Base-by-base conservation (phyloP, 306 rosid genomes). In the Vigna angularis region DNA sequence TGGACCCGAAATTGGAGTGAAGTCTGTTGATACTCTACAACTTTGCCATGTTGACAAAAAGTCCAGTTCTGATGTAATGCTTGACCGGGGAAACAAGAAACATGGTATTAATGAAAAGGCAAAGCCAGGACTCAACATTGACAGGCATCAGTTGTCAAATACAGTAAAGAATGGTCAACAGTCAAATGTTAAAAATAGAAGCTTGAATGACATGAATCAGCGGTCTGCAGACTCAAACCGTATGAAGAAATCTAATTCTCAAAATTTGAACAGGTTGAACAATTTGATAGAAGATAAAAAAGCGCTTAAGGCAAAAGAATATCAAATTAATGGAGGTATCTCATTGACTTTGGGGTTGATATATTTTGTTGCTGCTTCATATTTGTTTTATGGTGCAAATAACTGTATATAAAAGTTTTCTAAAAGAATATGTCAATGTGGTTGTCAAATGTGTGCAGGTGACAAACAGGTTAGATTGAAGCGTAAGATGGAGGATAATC, bases 51-150 rank as follows among this genome's bases (percentile, higher is more conserved):
- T 70, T 66, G 3, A 32, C 79, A 70, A 55, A 47, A 85, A 50
- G 18, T 36, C 69, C 63, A 76, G 69, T 77, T 79, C 75, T 58
- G 76, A 73, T 79, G 66, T 69, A 26, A 26, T 79, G 40, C 69
- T 77, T 66, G 79, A 79, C 79, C 81, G 16, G 73, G 86, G 84
- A 74, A 92, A 83, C 86, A 87, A 76, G 87, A 80, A 80, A 78
- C 67, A 47, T 18, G 73, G 76, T 69, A 64, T 32, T 22, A 84
- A 77, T 76, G 88, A 81, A 75, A 74, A 24, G 66, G 66, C 67
- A 28, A 72, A 72, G 62, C 50, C 73, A 30, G 84, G 80, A 67
- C 69, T 70, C 71, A 58, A 76, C 40, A 47, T 9, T 82, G 85
- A 75, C 72, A 69, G n/a, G 34, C 65, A 34, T 71, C 79, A 10